Base-by-base conservation (phyloP, 257 asterid genomes). In the Henckelia pumila region DNA sequence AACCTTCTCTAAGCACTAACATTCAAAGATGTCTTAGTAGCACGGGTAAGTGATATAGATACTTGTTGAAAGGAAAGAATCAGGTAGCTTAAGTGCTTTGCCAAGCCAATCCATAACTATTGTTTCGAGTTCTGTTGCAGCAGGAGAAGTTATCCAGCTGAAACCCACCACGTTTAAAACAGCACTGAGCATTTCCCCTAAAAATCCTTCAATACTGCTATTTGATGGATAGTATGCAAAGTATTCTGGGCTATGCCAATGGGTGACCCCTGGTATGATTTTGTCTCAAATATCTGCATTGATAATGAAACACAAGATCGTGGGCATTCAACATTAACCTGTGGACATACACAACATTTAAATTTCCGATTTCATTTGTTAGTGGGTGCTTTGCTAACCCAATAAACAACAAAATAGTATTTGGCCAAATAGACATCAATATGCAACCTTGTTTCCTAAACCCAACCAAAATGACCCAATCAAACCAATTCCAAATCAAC, bases 101-200 rank as follows among this genome's bases (percentile, higher is more conserved):
- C 89, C 97, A 61, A 93, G 97, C 99, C 99, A 93, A 74, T 93
- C 99, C 35, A 93, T 65, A 40, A 88, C 96, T 10, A 88, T 84
- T 85, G 83, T 90, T 74, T 93, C 99, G 17, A 93, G 99, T 67
- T 93, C 99, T 0, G 99, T 93, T 8, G 99, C 99, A 71, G 98
- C 98, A 52, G 98, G 98, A 63, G 98, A 92, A 35, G 89, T 83
- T 73, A 92, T 86, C 98, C 98, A 93, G 79, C 96, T 93, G 68
- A 93, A 93, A 0, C 99, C 98, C 75, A 93, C 97, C 90, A 88
- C 88, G 78, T 80, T 93, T 77, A 93, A 86, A 35, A 83, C 97
- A 8, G 94, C 96, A 82, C 97, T 88, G 26, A 93, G 95, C 97
- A 93, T 93, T 77, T 93, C 99, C 23, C 99, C 99, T 55, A 93